Evolutionary conservation across 1,139 yeast species (phyloP).

Genomic region (Debaryomyces subglobosus): DNA sequence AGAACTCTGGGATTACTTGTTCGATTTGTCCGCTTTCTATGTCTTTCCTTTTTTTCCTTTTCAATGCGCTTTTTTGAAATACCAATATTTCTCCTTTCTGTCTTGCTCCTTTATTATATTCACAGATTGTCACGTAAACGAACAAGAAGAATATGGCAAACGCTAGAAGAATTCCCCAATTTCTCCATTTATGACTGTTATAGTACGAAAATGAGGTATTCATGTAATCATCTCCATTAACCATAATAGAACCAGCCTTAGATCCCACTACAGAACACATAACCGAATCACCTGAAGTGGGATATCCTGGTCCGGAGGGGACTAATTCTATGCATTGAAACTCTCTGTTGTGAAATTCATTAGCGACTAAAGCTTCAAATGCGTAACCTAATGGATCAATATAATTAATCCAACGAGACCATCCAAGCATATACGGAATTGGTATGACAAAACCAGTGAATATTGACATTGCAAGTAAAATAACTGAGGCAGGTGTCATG

Average conservation of each 20-base stretch:
- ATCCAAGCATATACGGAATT: constrained; percentile 65
- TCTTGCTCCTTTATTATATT: constrained; percentile 69
- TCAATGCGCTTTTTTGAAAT: constrained; percentile 42
- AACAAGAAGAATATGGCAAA: constrained; percentile 56
- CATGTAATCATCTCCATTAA: constrained; percentile 66
- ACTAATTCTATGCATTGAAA: constrained; percentile 40
- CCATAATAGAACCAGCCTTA: constrained; percentile 52
- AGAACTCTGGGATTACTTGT: neutral
- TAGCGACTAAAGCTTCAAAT: constrained; percentile 69
- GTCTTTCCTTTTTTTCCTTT: neutral
- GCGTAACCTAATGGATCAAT: constrained; percentile 67
- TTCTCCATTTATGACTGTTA: constrained; percentile 76
- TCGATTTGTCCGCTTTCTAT: neutral
- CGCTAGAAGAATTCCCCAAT: constrained; percentile 69
- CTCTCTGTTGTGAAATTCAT: constrained; percentile 53
- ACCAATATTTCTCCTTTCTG: constrained; percentile 83
- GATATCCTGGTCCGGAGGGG: constrained; percentile 27
- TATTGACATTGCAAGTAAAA: constrained; percentile 63
- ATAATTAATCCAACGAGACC: constrained; percentile 82
- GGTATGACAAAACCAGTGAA: constrained; percentile 79
- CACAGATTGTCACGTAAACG: constrained; percentile 61
- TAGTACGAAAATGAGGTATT: constrained; percentile 47
- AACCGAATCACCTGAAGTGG: constrained; percentile 25
- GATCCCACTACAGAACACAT: constrained; percentile 72
- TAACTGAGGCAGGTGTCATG: constrained; percentile 70